These are phyloP conservation scores for Monosporascus sp. DNA, from an alignment of 2,329 filamentous ascomycete genomes.

Conservation along the genomic window DNA sequence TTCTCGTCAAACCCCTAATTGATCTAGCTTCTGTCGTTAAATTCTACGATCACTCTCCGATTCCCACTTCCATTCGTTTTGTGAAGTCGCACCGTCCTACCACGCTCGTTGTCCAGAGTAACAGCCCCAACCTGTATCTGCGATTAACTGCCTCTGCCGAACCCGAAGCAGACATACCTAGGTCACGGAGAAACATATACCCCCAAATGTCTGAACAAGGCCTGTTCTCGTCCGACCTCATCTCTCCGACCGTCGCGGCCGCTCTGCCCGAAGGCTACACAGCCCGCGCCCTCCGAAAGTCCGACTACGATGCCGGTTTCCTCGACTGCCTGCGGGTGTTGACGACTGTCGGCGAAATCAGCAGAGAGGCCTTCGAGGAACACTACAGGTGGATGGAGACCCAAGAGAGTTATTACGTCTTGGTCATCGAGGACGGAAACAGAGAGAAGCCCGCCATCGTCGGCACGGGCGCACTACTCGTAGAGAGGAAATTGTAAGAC, in stretches of 20 bases:
- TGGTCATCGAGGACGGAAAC: constrained; percentile 73
- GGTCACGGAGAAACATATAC: not conserved
- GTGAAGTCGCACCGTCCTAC: no score
- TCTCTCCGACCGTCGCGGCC: constrained; percentile 68
- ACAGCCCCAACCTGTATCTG: not conserved
- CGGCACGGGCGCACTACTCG: constrained; percentile 83
- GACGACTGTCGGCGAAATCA: constrained; percentile 87
- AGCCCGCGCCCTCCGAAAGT: constrained; percentile 71
- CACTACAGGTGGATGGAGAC: constrained; percentile 77
- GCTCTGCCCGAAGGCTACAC: constrained; percentile 76
- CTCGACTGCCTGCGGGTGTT: constrained; percentile 87
- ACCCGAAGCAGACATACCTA: no score
- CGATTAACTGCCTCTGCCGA: no score
- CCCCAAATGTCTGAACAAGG: constrained; percentile 41
- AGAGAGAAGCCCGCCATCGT: constrained; percentile 60
- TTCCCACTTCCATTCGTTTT: no score
- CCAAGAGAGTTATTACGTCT: constrained; percentile 75
- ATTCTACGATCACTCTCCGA: no score
- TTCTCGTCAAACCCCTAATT: no score
- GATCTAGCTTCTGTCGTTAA: no score
- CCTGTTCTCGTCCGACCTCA: constrained; percentile 72
- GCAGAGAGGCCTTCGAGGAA: constrained; percentile 66
- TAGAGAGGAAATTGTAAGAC: constrained; percentile 87
- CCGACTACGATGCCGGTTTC: constrained; percentile 77
- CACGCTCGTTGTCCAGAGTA: not conserved